phyloP scores from a whole-genome alignment of 2,329 filamentous ascomycete genomes.

The Penicillium fuscoglaucum region DNA sequence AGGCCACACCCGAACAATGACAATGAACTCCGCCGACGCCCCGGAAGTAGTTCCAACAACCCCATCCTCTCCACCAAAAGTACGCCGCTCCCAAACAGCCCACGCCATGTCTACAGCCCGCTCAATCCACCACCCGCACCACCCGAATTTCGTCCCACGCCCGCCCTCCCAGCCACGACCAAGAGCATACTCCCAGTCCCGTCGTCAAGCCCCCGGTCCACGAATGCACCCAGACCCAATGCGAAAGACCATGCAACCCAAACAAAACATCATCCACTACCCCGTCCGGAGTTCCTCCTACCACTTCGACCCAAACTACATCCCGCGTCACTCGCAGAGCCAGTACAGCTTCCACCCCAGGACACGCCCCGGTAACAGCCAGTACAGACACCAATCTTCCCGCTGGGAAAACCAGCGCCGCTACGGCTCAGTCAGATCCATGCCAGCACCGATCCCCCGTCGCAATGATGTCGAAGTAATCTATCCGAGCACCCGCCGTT shows the following conservation, averaged over 20 bases:
- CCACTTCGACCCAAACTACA: conserved; percentile 28
- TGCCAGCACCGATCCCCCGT: conserved; percentile 25
- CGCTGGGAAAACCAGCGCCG: conserved; percentile 26
- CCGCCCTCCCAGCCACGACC: conserved; percentile 12
- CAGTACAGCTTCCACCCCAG: conserved; percentile 13
- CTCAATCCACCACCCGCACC: conserved; percentile 30
- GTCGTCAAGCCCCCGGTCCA: conserved; percentile 8
- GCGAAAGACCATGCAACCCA: conserved; percentile 11
- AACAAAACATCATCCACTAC: conserved; percentile 9
- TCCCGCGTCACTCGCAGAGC: conserved; percentile 32
- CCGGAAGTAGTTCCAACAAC: conserved; percentile 33
- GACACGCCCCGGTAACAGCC: background rate
- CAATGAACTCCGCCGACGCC: conserved; percentile 38
- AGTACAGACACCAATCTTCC: conserved; percentile 18
- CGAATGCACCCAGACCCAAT: conserved; percentile 12
- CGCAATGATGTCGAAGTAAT: conserved; percentile 36
- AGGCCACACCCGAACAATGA: conserved; percentile 28
- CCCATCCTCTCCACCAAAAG: conserved; percentile 24
- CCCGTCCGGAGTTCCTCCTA: conserved; percentile 24
- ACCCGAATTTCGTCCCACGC: conserved; percentile 27
- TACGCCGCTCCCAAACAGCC: conserved; percentile 29
- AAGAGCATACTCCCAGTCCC: conserved; percentile 22
- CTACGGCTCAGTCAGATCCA: conserved; percentile 22
- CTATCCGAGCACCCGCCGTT: conserved; percentile 37
- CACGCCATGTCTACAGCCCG: conserved; percentile 15